Percentiles rank a stretch among this genome's conserved stretches.
Conservation (phyloP, 2,329 filamentous ascomycete species). For the Penicillium sp. region DNA sequence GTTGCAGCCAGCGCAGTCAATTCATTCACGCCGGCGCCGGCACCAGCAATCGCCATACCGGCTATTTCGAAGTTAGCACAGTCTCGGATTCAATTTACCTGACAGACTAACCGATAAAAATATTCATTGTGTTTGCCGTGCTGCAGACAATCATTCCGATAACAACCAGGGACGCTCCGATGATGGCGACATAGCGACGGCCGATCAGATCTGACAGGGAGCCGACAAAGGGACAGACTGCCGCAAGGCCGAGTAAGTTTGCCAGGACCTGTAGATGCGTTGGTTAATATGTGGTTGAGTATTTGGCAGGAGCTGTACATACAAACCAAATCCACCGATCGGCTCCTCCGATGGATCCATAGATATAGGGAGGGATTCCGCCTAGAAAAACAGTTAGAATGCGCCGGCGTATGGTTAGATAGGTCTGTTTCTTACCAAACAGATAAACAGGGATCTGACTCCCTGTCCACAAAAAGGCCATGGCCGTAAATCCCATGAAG, state of each 20-base stretch:
- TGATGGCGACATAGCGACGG: slow-evolving; percentile 59
- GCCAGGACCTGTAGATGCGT: slow-evolving; percentile 40
- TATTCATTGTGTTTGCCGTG: slow-evolving; percentile 59
- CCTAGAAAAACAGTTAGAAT: slow-evolving; percentile 25
- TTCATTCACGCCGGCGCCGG: slow-evolving; percentile 67
- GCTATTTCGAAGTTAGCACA: slow-evolving; percentile 30
- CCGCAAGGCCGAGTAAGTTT: slow-evolving; percentile 56
- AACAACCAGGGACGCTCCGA: slow-evolving; percentile 55
- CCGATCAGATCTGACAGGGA: slow-evolving; percentile 64
- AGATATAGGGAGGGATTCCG: slow-evolving; percentile 56
- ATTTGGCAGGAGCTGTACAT: slow-evolving; percentile 12
- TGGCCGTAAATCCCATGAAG: slow-evolving; percentile 57
- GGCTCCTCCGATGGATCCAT: slow-evolving; percentile 59
- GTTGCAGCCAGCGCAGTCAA: slow-evolving; percentile 67
- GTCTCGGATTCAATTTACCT: not conserved
- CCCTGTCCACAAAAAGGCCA: slow-evolving; percentile 62
- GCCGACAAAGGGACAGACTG: slow-evolving; percentile 64
- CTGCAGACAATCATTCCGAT: slow-evolving; percentile 61
- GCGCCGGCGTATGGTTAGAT: not conserved
- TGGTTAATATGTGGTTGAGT: not conserved
- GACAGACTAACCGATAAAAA: slow-evolving; percentile 57
- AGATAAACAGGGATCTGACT: slow-evolving; percentile 60
- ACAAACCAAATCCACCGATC: slow-evolving; percentile 64
- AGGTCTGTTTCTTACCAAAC: slow-evolving; percentile 39
- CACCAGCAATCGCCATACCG: slow-evolving; percentile 60